These are phyloP conservation scores for Ambispora gerdemannii DNA, from an alignment of 192 early-diverging fungal species.

Conservation along the genomic window DNA sequence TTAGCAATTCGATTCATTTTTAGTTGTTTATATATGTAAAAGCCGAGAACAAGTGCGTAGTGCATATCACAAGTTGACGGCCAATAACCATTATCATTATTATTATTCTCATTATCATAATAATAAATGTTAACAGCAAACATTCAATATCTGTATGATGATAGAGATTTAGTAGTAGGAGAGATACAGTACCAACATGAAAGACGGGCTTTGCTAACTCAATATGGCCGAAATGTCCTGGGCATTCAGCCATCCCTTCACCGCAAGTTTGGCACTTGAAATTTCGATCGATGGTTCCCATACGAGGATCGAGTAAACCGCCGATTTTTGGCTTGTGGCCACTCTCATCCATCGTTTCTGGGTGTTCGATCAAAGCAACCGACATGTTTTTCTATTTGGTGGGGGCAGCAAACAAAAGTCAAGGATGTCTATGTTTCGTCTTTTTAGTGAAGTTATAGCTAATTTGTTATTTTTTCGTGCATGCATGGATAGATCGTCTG, in stretches of 20 bases:
- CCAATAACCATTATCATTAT: too few relatives aligned
- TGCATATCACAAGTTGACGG: too few relatives aligned
- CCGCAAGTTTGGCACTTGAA: constrained; percentile 97
- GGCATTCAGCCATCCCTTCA: constrained; percentile 92
- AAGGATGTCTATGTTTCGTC: too few relatives aligned
- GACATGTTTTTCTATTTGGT: constrained; percentile 89
- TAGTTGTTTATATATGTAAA: too few relatives aligned
- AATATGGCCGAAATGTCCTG: constrained; percentile 98
- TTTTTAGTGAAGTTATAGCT: too few relatives aligned
- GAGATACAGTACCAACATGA: constrained; percentile 69
- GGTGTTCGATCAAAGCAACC: constrained; percentile 87
- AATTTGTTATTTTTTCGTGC: too few relatives aligned
- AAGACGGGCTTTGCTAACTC: constrained; percentile 94
- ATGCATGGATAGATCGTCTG: too few relatives aligned
- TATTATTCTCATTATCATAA: too few relatives aligned
- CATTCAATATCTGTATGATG: too few relatives aligned
- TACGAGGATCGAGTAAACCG: constrained; percentile 86
- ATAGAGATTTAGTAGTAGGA: constrained; percentile 9
- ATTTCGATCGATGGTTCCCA: constrained; percentile 97
- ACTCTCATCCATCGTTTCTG: constrained; percentile 84
- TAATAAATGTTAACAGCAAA: too few relatives aligned
- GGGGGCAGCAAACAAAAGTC: not conserved
- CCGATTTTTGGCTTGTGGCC: constrained; percentile 79
- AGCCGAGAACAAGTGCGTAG: too few relatives aligned
- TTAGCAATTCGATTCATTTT: too few relatives aligned